Evolutionary conservation across 352 stramenopile genomes (phyloP), one percentile per base, ranked within the genome.

Genomic region (Pythium plurisporium): DNA sequence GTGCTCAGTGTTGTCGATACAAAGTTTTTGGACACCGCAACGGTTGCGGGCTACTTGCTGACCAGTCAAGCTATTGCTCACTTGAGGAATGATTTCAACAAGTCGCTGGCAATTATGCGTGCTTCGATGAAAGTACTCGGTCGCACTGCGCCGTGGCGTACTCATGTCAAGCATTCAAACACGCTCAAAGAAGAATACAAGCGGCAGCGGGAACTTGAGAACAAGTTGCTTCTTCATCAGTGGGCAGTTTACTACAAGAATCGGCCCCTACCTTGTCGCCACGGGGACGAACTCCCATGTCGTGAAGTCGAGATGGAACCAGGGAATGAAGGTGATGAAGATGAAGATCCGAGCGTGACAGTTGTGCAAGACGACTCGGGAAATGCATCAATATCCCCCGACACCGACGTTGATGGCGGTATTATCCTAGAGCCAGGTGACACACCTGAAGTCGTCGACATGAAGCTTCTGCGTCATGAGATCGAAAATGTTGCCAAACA

Each of bases 391-490:
- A 54, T 15, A 19, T n/a, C 31, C 30, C 9, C 47, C 20, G 31
- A 33, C 19, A 5, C 9, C 15, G 26, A 26, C 17, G n/a, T n/a
- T 40, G 31, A 33, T n/a, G 10, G 25, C 9, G 36, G 34, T 20
- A 52, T 57, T 20, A 55, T 64, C 5, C 33, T 69, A 29, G 69
- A 82, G 43, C 67, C 59, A 1, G 72, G 62, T 4, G 76, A 89
- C n/a, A 50, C 74, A 2, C 63, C 73, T 1, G 72, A 88, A 19
- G 56, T 88, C 6, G 62, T 79, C 14, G 73, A 86, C 44, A 87
- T 91, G 73, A 91, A 91, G 54, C 84, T 80, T 45, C 72, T 91
- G 31, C 71, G 76, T 2, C 65, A 87, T 52, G 76, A 89, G 50
- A 86, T 91, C 14, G 72, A 74, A 11, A 33, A 70, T 26, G 72